Evolutionary conservation across 2,329 filamentous ascomycete species (phyloP), one percentile per base, ranked within the genome.

Genomic region (Sordariomycetes sp.): DNA sequence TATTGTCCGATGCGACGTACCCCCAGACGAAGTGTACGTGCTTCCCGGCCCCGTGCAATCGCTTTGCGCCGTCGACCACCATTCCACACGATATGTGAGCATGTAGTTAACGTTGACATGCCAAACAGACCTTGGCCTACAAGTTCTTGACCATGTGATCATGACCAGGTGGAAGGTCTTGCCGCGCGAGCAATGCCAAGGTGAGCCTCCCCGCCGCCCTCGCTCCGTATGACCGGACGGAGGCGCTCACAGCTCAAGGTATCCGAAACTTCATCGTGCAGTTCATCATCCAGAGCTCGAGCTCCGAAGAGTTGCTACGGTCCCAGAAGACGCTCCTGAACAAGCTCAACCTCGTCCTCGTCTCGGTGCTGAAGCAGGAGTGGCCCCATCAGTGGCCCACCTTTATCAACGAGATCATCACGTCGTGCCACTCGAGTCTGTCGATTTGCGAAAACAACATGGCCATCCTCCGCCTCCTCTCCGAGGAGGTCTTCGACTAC

Each of bases 391-490:
- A 99, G 78, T 99, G 95, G 94, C 94, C 95, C 12, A 96, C 90
- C 22, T 99, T 99, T 73, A 97, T 99, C 80, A 97, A 97, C 77
- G 94, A 99, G 76, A 99, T 99, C 72, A 90, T 99, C 65, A 87
- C 90, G 24, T 92, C 94, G 58, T 97, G 91, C 74, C 91, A 95
- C 70, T 92, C 89, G 64, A 96, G 88, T 72, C 78, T 99, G 57
- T 94, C 92, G 42, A 95, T 99, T 65, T 99, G 95, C 81, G 94
- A 99, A 76, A 99, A 99, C 77, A 99, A 99, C 78, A 99, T 99
- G 94, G 90, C 89, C 62, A 97, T 99, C 65, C 81, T 99, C 64
- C 86, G 94, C 60, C 76, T 99, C 65, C 81, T 99, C 52, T 99
- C 94, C 7, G 94, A 99, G 71, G 94, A 99, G 72, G 92, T 99